These are phyloP conservation scores for Pythium utonaiense DNA, from an alignment of 352 stramenopile genomes.

Conservation along the genomic window DNA sequence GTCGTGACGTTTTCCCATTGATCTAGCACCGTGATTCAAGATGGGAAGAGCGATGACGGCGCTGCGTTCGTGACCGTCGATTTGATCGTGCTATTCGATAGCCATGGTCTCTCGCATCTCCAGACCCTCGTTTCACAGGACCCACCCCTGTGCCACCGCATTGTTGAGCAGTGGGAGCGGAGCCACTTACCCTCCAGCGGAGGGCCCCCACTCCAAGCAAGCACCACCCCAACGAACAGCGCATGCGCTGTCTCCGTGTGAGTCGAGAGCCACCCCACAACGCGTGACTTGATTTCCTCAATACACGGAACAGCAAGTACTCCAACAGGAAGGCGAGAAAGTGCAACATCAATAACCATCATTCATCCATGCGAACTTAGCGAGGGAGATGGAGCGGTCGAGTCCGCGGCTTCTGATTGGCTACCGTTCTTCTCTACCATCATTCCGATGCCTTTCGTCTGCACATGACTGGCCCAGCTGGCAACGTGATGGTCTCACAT, in stretches of 20 bases:
- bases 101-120: constrained; percentile 10
- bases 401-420: constrained; percentile 5
- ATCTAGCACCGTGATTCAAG: constrained; percentile 11
- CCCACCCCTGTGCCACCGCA: background rate
- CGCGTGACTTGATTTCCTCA: no score
- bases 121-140: constrained; percentile 13
- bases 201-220: no score
- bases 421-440: constrained; percentile 4
- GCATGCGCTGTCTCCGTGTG: no score
- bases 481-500: background rate
- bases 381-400: background rate
- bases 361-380: constrained; percentile 12
- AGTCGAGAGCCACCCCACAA: no score
- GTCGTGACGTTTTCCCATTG: no score
- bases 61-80: constrained; percentile 5
- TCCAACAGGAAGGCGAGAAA: no score
- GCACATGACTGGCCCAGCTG: constrained; percentile 5
- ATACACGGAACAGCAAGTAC: no score
- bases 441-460: constrained; percentile 14
- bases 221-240: no score
- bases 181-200: background rate
- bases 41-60: background rate
- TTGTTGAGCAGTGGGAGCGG: constrained; percentile 15
- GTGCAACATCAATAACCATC: background rate
- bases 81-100: constrained; percentile 17